Evolutionary conservation across 352 stramenopile species (phyloP).

Genomic region (Phytophthora meadii): DNA sequence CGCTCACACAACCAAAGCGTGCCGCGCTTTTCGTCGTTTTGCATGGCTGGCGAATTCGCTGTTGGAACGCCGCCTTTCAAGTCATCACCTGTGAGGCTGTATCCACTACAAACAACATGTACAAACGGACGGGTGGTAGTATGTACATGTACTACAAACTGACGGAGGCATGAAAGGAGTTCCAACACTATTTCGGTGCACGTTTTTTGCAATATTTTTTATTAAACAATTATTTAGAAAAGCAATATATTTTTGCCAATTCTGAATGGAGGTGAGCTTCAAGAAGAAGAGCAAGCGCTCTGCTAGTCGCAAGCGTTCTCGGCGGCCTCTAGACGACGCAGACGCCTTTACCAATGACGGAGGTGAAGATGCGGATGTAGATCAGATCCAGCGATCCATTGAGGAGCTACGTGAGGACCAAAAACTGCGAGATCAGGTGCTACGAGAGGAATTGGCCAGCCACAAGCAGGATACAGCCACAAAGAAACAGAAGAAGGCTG

Average conservation of each 20-base stretch:
- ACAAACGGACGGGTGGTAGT: too few relatives aligned
- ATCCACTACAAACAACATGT: too few relatives aligned
- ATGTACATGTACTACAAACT: too few relatives aligned
- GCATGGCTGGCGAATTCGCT: conserved; percentile 12
- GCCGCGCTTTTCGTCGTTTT: conserved; percentile 9
- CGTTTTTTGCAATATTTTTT: too few relatives aligned
- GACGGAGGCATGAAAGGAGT: too few relatives aligned
- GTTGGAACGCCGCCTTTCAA: conserved; percentile 17
- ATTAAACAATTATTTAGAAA: too few relatives aligned
- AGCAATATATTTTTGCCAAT: too few relatives aligned
- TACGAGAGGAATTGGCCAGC: conserved; percentile 39
- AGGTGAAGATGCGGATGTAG: conserved; percentile 18
- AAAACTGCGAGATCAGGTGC: conserved; percentile 53
- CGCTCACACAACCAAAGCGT: conserved; percentile 25
- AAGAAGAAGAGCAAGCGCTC: conserved; percentile 64
- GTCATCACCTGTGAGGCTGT: background rate
- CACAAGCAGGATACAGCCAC: conserved; percentile 24
- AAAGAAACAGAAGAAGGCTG: conserved; percentile 20
- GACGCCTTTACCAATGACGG: background rate
- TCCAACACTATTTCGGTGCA: too few relatives aligned
- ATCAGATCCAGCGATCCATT: conserved; percentile 61
- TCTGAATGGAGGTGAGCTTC: too few relatives aligned
- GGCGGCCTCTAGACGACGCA: conserved; percentile 29
- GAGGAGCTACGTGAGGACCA: conserved; percentile 81
- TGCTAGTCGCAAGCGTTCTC: conserved; percentile 47